Evolutionary conservation across 805 yeast species (phyloP), one percentile per base, ranked within the genome.

Genomic region (Wickerhamiella siamensis): DNA sequence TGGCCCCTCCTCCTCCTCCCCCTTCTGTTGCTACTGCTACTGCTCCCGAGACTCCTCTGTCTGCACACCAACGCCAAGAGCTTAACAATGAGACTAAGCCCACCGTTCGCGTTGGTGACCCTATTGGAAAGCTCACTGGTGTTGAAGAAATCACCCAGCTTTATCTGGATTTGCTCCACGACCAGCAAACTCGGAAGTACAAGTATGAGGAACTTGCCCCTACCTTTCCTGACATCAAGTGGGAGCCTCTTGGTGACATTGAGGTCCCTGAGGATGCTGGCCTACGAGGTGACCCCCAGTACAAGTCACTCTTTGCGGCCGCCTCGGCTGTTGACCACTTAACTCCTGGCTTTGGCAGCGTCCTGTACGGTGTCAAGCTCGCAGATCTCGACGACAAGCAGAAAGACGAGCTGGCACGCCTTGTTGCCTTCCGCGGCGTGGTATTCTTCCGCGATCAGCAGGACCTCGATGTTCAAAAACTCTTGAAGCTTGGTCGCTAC

Each of bases 321-420:
- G 70, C 69, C 27, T 56, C 54, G 26, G 58, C 64, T 43, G 70
- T 70, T 19, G 63, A 49, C 34, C 46, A 70, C 43, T 55, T 70
- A 45, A 65, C 73, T 41, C 65, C 64, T 42, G 63, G 66, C 47
- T 54, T 70, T 48, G 75, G 75, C 39, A 70, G 74, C 14, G 74
- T 69, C 46, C 60, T 70, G 42, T 61, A 64, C 36, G 74, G 74
- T 15, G 53, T 70, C 33, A 71, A 70, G 51, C 53, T 70, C 32
- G 53, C 57, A 4, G 69, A 67, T 26, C 53, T 70, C 43, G 62
- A 55, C 32, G 66, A 68, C 42, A 45, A 60, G 49, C 74, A 70
- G 51, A 59, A 54, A 41, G 72, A 70, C 51, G 72, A 70, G 53
- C 58, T 70, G 44, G 74, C 73, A 5, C 54, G 68, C 12, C 52